Base-by-base conservation (phyloP, 2,329 filamentous ascomycete genomes). In the Aspergillus tubingensis region DNA sequence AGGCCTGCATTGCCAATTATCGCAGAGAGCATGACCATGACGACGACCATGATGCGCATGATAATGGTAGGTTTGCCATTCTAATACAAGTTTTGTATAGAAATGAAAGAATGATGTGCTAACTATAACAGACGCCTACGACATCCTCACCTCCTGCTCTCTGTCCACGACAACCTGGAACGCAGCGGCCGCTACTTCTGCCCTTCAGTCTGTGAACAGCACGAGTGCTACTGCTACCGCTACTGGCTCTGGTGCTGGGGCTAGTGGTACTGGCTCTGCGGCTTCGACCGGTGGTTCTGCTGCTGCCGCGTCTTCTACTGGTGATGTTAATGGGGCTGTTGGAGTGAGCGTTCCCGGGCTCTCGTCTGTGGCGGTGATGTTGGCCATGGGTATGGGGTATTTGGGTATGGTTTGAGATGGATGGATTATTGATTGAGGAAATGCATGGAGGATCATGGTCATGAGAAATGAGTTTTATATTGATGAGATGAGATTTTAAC, bases 1-100 rank as follows among this genome's bases (percentile, higher is more conserved):
- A 72, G n/a, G 72, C 71, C 32, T 74, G 72, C 36, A 74, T 74
- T 19, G 64, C 69, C n/a, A 61, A 73, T 50, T 67, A 70, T 54
- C 62, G 65, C 25, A 57, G 63, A 8, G 58, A 68, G 13, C 38
- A 68, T 13, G 67, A 36, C 11, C 32, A 36, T 11, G 32, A 36
- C 10, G 32, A 70, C n/a, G 51, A 65, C 10, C 55, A 63, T 15
- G 53, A 61, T 41, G 57, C 62, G 5, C 8, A 73, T 43, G 67
- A 72, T 56, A 72, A 72, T 36, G 25, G 25, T 27, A 27, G 25
- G 25, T 27, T 27, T 27, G 7, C 25, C 25, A 8, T 27, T 27
- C 2, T 27, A 7, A 27, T 27, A 27, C 25, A 27, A 8, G 25
- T 8, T 27, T 27, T 1, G 25, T 27, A 8, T 27, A 27, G 7